A percentile compares a stretch with the other conserved stretches of the same genome.
Evolutionary conservation across 257 asterid species (phyloP).

Genomic region (Solanum gandarillasii): DNA sequence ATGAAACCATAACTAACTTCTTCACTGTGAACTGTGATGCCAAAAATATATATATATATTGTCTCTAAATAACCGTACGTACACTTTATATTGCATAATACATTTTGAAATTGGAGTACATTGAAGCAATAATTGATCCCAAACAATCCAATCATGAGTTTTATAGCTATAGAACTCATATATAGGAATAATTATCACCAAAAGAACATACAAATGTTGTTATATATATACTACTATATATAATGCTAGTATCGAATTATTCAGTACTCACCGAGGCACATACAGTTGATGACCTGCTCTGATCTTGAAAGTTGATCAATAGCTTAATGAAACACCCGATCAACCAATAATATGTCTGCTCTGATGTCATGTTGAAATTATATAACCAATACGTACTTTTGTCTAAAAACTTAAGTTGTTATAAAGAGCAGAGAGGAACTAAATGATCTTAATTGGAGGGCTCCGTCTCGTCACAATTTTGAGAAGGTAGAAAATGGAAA

Average conservation of each 20-base stretch:
- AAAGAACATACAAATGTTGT: neutral
- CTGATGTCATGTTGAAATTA: neutral
- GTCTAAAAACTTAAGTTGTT: neutral
- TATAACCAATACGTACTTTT: neutral
- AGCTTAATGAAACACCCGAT: neutral
- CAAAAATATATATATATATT: neutral
- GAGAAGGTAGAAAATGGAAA: constrained; percentile 46
- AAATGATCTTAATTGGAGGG: constrained; percentile 1
- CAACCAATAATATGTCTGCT: neutral
- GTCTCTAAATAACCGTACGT: neutral
- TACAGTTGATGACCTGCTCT: neutral
- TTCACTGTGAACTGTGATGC: neutral
- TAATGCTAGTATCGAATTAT: neutral
- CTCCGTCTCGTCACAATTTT: constrained; percentile 15
- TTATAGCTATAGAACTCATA: neutral
- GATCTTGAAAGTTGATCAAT: neutral
- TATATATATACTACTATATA: neutral
- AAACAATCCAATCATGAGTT: neutral
- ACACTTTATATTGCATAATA: neutral
- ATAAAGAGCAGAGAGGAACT: neutral
- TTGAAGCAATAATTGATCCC: neutral
- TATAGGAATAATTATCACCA: neutral
- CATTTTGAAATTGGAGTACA: neutral
- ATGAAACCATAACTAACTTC: neutral
- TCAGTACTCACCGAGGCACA: neutral